Percentiles rank a stretch among this genome's conserved stretches.
phyloP scores from a whole-genome alignment of 2,329 filamentous ascomycete species.

The Cladosporium sp. region DNA sequence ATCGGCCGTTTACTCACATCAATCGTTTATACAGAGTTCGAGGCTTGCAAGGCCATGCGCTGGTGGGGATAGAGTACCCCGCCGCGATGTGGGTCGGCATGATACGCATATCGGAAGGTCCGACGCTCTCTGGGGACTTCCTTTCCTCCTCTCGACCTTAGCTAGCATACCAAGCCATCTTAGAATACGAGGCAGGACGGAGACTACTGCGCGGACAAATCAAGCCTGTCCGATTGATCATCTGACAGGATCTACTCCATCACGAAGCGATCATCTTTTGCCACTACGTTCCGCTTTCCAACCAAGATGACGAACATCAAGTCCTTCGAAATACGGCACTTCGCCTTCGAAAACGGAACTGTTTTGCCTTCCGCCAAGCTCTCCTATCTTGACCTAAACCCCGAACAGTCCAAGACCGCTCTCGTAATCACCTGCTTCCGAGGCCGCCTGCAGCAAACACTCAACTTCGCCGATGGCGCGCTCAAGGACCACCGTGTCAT shows the following conservation, averaged over 20 bases:
- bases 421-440: slow-evolving; percentile 9
- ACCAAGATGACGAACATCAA: background rate
- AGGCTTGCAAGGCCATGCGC: background rate
- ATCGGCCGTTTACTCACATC: background rate
- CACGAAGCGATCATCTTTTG: background rate
- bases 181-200: background rate
- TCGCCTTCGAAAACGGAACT: slow-evolving; percentile 5
- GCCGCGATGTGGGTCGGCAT: slow-evolving; percentile 2
- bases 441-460: background rate
- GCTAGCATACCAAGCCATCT: background rate
- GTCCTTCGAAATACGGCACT: background rate
- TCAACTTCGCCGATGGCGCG: slow-evolving; percentile 5
- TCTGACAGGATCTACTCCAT: background rate
- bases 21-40: background rate
- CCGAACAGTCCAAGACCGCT: background rate
- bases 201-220: background rate
- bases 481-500: slow-evolving; percentile 9
- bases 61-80: background rate
- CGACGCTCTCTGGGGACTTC: background rate
- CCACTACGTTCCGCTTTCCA: background rate
- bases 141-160: background rate
- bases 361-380: slow-evolving; percentile 8
- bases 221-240: background rate
- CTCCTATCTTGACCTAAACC: slow-evolving; percentile 5
- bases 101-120: slow-evolving; percentile 5